A percentile compares a stretch with the other conserved stretches of the same genome.
Evolutionary conservation across 2,329 filamentous ascomycete genomes (phyloP).

Genomic region (Lachnellula arida): DNA sequence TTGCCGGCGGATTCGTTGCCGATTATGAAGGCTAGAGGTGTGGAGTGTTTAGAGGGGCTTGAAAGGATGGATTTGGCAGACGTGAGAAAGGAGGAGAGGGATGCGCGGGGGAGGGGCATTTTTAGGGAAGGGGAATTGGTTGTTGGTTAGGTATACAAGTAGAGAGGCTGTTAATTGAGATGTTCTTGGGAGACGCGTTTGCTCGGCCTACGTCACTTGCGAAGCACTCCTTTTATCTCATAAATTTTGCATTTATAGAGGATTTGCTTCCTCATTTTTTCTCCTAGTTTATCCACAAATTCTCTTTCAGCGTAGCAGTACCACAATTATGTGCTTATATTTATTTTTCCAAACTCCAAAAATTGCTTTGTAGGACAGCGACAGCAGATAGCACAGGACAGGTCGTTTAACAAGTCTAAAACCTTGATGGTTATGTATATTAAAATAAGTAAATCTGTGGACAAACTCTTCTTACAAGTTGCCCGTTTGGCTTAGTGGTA

Average conservation of each 20-base stretch:
- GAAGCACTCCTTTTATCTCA: too few species aligned
- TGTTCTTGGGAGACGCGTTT: neutral
- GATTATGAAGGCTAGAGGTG: constrained; percentile 56
- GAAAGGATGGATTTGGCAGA: constrained; percentile 45
- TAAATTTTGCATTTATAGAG: too few species aligned
- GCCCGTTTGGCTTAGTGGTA: neutral
- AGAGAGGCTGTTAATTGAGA: neutral
- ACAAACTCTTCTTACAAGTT: neutral
- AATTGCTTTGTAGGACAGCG: too few species aligned
- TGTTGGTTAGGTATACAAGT: neutral
- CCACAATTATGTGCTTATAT: too few species aligned
- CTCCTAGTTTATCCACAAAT: too few species aligned
- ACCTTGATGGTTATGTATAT: neutral
- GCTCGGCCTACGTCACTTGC: too few species aligned
- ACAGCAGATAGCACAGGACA: too few species aligned
- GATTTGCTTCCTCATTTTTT: too few species aligned
- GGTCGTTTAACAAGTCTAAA: too few species aligned
- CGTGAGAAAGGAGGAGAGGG: constrained; percentile 48
- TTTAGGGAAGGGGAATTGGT: neutral
- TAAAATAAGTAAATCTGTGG: neutral
- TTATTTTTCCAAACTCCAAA: too few species aligned
- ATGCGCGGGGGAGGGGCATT: constrained; percentile 32
- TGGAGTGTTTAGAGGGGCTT: constrained; percentile 35
- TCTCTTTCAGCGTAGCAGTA: too few species aligned
- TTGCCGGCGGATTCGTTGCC: constrained; percentile 65